These are phyloP conservation scores for Nigrospora osmanthi DNA, from an alignment of 2,329 filamentous ascomycete genomes.

Conservation along the genomic window DNA sequence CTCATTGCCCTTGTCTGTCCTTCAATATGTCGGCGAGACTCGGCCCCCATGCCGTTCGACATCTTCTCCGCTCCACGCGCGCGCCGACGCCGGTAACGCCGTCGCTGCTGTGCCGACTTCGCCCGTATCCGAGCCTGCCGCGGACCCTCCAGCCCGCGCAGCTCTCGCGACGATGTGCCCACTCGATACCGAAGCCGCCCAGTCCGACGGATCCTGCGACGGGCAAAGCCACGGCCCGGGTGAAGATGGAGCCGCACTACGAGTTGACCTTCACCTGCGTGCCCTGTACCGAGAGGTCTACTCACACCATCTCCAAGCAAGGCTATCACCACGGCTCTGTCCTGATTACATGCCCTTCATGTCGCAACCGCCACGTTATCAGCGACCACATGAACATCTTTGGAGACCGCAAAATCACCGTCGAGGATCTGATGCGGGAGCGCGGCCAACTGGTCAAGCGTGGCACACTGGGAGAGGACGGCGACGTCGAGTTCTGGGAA, in stretches of 20 bases:
- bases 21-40: constrained; percentile 14
- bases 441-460: constrained; percentile 68
- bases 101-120: constrained; percentile 5
- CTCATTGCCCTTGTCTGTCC: background rate
- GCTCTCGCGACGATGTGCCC: constrained; percentile 13
- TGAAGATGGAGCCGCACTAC: constrained; percentile 58
- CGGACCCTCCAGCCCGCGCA: constrained; percentile 13
- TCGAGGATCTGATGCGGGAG: constrained; percentile 71
- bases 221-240: constrained; percentile 15
- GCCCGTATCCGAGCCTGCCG: constrained; percentile 13
- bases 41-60: constrained; percentile 5
- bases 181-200: constrained; percentile 19
- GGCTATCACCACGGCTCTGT: constrained; percentile 89
- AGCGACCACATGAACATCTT: constrained; percentile 81
- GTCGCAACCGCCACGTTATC: constrained; percentile 84
- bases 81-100: background rate
- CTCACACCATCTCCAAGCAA: constrained; percentile 84
- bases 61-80: constrained; percentile 7
- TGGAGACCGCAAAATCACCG: constrained; percentile 58
- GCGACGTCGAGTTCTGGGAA: constrained; percentile 90
- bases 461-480: constrained; percentile 64
- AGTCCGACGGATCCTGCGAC: background rate
- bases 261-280: constrained; percentile 89
- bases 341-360: constrained; percentile 79
- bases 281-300: constrained; percentile 72